phyloP scores from a whole-genome alignment of 805 yeast species.

The Citeromyces nyonsensis region DNA sequence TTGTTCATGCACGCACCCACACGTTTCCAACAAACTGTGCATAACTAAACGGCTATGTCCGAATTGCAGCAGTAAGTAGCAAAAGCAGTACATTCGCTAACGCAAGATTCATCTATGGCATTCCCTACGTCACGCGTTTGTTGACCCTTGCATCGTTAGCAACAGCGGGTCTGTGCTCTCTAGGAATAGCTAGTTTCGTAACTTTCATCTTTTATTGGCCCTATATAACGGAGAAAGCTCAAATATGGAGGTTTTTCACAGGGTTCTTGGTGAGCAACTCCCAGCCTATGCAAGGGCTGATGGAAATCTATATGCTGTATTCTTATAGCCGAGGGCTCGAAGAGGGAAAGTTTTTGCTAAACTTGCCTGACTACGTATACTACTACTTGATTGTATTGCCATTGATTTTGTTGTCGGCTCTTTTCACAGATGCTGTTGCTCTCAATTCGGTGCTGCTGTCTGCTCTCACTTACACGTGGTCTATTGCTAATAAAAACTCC shows the following conservation, averaged over 20 bases:
- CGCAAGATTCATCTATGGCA: constrained; percentile 20
- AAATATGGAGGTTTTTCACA: constrained; percentile 30
- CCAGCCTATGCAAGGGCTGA: constrained; percentile 25
- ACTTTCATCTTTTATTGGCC: constrained; percentile 16
- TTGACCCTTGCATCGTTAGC: constrained; percentile 31
- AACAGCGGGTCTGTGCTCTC: constrained; percentile 21
- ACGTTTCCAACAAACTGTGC: background rate
- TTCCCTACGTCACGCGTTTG: constrained; percentile 51
- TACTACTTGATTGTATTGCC: constrained; percentile 34
- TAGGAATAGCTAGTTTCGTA: constrained; percentile 11
- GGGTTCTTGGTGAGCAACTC: constrained; percentile 28
- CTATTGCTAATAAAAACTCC: constrained; percentile 35
- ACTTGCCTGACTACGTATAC: constrained; percentile 40
- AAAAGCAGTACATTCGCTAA: background rate
- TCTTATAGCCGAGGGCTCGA: constrained; percentile 42
- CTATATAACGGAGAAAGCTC: constrained; percentile 14
- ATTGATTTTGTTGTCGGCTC: constrained; percentile 20
- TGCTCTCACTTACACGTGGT: constrained; percentile 49
- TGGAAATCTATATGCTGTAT: constrained; percentile 43
- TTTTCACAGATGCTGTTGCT: constrained; percentile 10
- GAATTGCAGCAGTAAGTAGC: constrained; percentile 14
- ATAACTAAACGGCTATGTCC: constrained; percentile 9
- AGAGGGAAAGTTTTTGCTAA: constrained; percentile 27
- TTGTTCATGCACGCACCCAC: background rate
- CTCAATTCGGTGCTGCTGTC: constrained; percentile 25